These are phyloP conservation scores for Colletotrichum sublineola DNA, from an alignment of 2,329 filamentous ascomycete species.

Conservation along the genomic window DNA sequence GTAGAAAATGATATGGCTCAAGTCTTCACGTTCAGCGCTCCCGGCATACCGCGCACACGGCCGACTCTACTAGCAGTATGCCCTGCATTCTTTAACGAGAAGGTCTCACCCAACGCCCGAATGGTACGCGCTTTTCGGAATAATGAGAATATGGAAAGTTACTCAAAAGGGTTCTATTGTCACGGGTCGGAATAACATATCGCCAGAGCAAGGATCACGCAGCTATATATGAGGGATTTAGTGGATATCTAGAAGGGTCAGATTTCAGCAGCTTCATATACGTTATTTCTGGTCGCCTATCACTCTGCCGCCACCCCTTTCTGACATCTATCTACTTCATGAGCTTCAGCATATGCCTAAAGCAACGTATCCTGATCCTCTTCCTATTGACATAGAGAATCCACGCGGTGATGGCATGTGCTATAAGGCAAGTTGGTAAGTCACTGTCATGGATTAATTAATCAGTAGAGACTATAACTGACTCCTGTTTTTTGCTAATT, in stretches of 20 bases:
- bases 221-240: no score
- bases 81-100: not conserved
- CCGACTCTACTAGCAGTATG: not conserved
- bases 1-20: not conserved
- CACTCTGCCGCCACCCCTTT: no score
- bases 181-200: no score
- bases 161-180: not conserved
- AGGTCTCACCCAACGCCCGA: not conserved
- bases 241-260: no score
- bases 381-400: not conserved
- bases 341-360: not conserved
- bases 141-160: not conserved
- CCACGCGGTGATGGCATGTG: not conserved
- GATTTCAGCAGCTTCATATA: no score
- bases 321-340: no score
- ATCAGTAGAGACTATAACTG: no score
- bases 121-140: not conserved
- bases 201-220: no score
- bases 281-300: no score
- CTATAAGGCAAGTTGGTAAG: not conserved
- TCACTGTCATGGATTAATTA: not conserved
- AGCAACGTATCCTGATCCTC: not conserved
- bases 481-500: not conserved
- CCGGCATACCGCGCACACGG: no score
- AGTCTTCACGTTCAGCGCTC: no score